phyloP scores from a whole-genome alignment of 352 stramenopile species.

The Phytophthora ramorum region DNA sequence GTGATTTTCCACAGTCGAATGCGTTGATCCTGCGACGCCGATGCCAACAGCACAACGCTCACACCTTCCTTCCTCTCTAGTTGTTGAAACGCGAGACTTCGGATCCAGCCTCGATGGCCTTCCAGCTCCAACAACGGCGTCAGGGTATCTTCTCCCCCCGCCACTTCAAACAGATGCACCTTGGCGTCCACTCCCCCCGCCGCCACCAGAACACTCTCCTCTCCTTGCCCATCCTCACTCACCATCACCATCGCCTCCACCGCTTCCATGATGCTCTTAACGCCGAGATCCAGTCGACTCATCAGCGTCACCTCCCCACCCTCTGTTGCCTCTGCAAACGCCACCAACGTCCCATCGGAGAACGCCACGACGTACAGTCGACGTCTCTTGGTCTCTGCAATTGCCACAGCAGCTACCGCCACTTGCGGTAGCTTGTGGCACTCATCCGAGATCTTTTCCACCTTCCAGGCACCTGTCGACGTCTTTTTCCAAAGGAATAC shows the following conservation, averaged over 20 bases:
- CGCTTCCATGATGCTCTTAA: slow-evolving; percentile 64
- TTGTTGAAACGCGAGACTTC: slow-evolving; percentile 60
- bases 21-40: slow-evolving; percentile 72
- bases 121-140: slow-evolving; percentile 51
- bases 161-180: slow-evolving; percentile 69
- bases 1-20: slow-evolving; percentile 76
- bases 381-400: slow-evolving; percentile 34
- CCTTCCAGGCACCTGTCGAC: slow-evolving; percentile 16
- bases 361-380: slow-evolving; percentile 54
- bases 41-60: slow-evolving; percentile 51
- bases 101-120: slow-evolving; percentile 76
- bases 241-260: slow-evolving; percentile 36
- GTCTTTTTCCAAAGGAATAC: slow-evolving; percentile 60
- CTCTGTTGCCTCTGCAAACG: slow-evolving; percentile 39
- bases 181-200: slow-evolving; percentile 75
- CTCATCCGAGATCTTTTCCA: slow-evolving; percentile 20
- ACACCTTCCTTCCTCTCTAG: not conserved
- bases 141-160: slow-evolving; percentile 12
- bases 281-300: slow-evolving; percentile 37
- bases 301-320: slow-evolving; percentile 21
- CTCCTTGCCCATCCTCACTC: not conserved
- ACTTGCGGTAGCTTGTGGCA: slow-evolving; percentile 24
- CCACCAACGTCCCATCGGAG: slow-evolving; percentile 53
- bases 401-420: slow-evolving; percentile 49
- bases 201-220: slow-evolving; percentile 56